These are phyloP conservation scores for Didymella exigua DNA, from an alignment of 2,329 filamentous ascomycete species.

Conservation along the genomic window DNA sequence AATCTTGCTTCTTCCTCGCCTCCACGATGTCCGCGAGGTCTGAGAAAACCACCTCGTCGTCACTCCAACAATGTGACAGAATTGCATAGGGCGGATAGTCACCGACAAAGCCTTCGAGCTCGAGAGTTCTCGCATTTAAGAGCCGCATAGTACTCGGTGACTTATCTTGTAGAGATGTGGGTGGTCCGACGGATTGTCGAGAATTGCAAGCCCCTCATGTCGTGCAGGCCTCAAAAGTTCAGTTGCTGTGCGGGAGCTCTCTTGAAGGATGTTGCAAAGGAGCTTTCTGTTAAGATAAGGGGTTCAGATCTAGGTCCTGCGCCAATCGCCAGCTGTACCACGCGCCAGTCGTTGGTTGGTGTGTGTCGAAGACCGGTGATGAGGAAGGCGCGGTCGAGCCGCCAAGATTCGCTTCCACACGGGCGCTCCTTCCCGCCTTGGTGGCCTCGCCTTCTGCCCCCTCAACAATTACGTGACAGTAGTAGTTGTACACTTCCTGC, in stretches of 20 bases:
- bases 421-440: neutral
- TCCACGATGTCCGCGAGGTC: slow-evolving; percentile 17
- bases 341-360: too few relatives aligned
- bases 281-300: neutral
- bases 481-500: neutral
- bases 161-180: neutral
- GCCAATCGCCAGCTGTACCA: neutral
- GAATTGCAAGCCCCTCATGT: neutral
- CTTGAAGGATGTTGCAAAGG: neutral
- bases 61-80: slow-evolving; percentile 25
- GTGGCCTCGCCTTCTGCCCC: neutral
- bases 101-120: slow-evolving; percentile 16
- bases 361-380: neutral
- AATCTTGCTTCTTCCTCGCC: slow-evolving; percentile 18
- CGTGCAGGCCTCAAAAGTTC: neutral
- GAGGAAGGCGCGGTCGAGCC: neutral
- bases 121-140: slow-evolving; percentile 6
- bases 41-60: slow-evolving; percentile 20
- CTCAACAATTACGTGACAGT: neutral
- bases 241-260: neutral
- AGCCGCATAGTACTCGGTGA: slow-evolving; percentile 17
- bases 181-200: neutral
- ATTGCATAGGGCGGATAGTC: slow-evolving; percentile 24
- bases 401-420: slow-evolving; percentile 13
- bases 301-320: too few relatives aligned